A percentile compares a stretch with the other conserved stretches of the same genome.
Conservation (phyloP, 2,329 filamentous ascomycete species). For the Biscogniauxia mediterranea region DNA sequence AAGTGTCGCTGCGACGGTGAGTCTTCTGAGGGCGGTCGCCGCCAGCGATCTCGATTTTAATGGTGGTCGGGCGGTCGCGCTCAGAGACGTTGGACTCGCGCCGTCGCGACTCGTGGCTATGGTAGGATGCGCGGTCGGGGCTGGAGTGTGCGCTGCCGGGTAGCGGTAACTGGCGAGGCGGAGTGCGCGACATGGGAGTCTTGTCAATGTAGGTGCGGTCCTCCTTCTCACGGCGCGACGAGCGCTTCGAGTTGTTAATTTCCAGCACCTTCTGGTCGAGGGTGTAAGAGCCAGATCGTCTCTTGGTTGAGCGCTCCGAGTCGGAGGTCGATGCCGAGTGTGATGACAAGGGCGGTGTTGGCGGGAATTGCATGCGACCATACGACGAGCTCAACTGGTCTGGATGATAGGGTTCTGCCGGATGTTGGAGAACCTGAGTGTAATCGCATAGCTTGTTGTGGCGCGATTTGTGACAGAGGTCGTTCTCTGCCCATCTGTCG, state of each 20-base stretch:
- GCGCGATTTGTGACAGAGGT: slow-evolving; percentile 39
- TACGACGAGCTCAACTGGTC: slow-evolving; percentile 34
- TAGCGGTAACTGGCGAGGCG: slow-evolving; percentile 41
- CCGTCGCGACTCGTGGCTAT: slow-evolving; percentile 17
- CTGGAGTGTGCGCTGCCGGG: slow-evolving; percentile 43
- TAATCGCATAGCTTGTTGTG: slow-evolving; percentile 42
- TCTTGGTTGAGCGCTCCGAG: slow-evolving; percentile 31
- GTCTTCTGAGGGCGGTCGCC: slow-evolving; percentile 29
- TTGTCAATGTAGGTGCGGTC: slow-evolving; percentile 47
- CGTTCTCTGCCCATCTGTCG: slow-evolving; percentile 33
- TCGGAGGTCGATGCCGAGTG: slow-evolving; percentile 31
- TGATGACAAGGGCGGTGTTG: slow-evolving; percentile 38
- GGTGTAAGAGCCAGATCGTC: slow-evolving; percentile 37
- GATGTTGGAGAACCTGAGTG: slow-evolving; percentile 41
- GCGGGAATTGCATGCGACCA: slow-evolving; percentile 38
- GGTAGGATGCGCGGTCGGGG: slow-evolving; percentile 26
- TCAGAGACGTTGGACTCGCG: slow-evolving; percentile 21
- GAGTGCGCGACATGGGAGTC: slow-evolving; percentile 45
- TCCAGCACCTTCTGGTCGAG: slow-evolving; percentile 38
- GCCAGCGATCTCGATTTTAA: slow-evolving; percentile 40
- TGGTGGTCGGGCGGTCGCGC: slow-evolving; percentile 23
- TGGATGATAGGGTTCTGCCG: slow-evolving; percentile 34
- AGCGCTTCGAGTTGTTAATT: slow-evolving; percentile 32
- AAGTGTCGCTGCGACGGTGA: slow-evolving; percentile 38
- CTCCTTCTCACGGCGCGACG: slow-evolving; percentile 31